These are phyloP conservation scores for Nakaseomyces delphensis DNA, from an alignment of 1,139 yeast genomes.

Conservation along the genomic window DNA sequence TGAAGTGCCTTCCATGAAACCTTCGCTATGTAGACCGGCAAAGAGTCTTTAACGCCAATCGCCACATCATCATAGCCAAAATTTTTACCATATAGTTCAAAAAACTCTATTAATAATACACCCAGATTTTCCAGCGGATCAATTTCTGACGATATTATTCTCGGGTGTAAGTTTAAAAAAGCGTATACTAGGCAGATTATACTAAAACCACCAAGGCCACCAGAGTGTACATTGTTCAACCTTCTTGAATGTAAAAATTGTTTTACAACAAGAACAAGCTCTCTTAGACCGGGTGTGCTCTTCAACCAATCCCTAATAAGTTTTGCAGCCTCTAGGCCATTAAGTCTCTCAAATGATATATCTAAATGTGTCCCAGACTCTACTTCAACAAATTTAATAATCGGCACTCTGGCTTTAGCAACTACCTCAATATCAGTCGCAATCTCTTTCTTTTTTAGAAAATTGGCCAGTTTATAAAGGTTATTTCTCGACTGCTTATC, in stretches of 20 bases:
- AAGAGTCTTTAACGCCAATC: constrained; percentile 47
- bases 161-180: constrained; percentile 73
- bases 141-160: constrained; percentile 58
- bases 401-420: constrained; percentile 90
- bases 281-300: constrained; percentile 73
- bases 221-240: constrained; percentile 86
- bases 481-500: constrained; percentile 60
- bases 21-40: constrained; percentile 52
- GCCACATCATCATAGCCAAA: constrained; percentile 81
- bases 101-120: constrained; percentile 79
- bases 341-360: constrained; percentile 79
- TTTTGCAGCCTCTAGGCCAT: constrained; percentile 80
- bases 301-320: constrained; percentile 69
- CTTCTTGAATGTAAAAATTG: constrained; percentile 76
- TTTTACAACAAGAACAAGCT: constrained; percentile 74
- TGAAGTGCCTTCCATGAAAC: constrained; percentile 45
- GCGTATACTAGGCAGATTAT: constrained; percentile 82
- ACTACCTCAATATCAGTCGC: constrained; percentile 78
- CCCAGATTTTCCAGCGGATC: constrained; percentile 73
- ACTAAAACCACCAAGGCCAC: constrained; percentile 94
- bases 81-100: constrained; percentile 88
- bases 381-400: constrained; percentile 82
- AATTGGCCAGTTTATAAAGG: constrained; percentile 67
- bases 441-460: constrained; percentile 50
- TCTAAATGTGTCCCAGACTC: constrained; percentile 70